Conservation (phyloP, 352 stramenopile genomes). For the Globisporangium paroecandrum region DNA sequence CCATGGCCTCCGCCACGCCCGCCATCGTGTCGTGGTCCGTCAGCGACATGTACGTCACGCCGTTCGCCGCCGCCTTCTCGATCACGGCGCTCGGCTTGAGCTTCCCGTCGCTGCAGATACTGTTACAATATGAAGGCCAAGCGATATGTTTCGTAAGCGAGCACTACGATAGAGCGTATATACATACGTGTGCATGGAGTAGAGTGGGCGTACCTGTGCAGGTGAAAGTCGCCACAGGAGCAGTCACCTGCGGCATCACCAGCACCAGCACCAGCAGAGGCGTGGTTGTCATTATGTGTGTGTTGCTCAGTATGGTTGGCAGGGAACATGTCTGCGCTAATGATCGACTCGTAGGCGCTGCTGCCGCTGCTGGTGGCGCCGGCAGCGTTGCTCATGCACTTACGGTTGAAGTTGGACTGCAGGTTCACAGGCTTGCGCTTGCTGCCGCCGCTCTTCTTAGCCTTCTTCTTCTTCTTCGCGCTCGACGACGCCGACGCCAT, state of each 20-base stretch:
- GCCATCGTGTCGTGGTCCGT: slow-evolving; percentile 88
- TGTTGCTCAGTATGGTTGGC: slow-evolving; percentile 44
- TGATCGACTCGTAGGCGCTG: slow-evolving; percentile 28
- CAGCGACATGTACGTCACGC: slow-evolving; percentile 78
- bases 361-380: neutral
- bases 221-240: slow-evolving; percentile 72
- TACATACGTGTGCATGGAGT: neutral
- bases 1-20: slow-evolving; percentile 71
- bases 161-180: neutral
- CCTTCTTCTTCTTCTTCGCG: slow-evolving; percentile 52
- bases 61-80: slow-evolving; percentile 68
- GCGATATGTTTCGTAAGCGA: neutral
- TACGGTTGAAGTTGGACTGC: slow-evolving; percentile 82
- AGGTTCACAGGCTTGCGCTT: slow-evolving; percentile 85
- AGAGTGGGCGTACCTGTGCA: slow-evolving; percentile 61
- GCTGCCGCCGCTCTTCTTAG: slow-evolving; percentile 41
- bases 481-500: slow-evolving; percentile 38
- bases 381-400: slow-evolving; percentile 39
- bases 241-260: slow-evolving; percentile 54
- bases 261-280: slow-evolving; percentile 39
- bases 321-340: slow-evolving; percentile 73
- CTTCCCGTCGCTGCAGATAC: slow-evolving; percentile 81
- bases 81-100: slow-evolving; percentile 72
- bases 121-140: slow-evolving; percentile 20
- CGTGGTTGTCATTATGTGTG: slow-evolving; percentile 21